Base-by-base conservation (phyloP, 140 eudicot species). In the Erigeron philadelphicus region DNA sequence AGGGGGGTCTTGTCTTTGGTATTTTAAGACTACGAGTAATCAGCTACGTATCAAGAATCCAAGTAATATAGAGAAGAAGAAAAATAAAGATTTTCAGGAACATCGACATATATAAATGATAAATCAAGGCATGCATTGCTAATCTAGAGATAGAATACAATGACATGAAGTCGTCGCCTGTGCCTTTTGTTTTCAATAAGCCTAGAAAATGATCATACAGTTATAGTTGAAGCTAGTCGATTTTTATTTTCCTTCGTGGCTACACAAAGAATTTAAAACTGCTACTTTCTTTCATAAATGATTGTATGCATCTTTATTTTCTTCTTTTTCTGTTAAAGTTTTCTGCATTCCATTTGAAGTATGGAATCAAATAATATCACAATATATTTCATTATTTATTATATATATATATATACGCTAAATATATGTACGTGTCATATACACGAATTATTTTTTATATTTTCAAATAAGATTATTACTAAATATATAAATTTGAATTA, bases 191-290 rank as follows among this genome's bases (percentile, higher is more conserved):
- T 31, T 31, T 31, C 38, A 31, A 5, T 1, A 66, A 21, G 25
- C 6, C 47, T 21, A 4, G 12, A 54, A 69, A 17, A 48, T 56
- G 42, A 58, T 11, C 41, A 35, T n/a, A 35, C 8, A n/a, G 43
- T 15, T 35, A 35, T 8, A 7, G 23, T 48, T 48, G 17, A 31
- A 65, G 38, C 67, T 56, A 42, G 8, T 55, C 9, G 38, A 71
- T 18, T 13, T 21, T 10, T 13, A 13, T 56, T 77, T 77, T 76
- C 58, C 81, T 71, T 77, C 73, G 21, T 72, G 25, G 70, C 77
- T 65, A 77, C 81, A 77, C 81, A 77, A 77, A 64, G 81, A 77
- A 77, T 71, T 71, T 77, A 53, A 49, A 70, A 72, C 7, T 40
- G 56, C 56, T 59, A 61, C 75, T 76, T 52, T 76, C 49, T 75